Percentiles rank a stretch among this genome's conserved stretches.
Evolutionary conservation across 352 stramenopile species (phyloP).

Genomic region (Pythium angustatum): DNA sequence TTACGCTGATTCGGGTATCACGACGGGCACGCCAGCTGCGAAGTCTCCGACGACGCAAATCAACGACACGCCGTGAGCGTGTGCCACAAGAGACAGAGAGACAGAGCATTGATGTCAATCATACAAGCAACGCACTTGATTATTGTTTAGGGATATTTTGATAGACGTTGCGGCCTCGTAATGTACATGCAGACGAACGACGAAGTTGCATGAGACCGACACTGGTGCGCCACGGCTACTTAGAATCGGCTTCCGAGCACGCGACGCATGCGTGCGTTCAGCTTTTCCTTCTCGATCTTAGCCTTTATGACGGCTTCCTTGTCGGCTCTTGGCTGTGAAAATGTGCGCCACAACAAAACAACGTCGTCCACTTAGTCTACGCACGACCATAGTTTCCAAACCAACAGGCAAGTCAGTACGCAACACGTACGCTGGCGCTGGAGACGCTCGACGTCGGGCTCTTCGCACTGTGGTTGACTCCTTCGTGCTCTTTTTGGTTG

Average conservation of each 20-base stretch:
- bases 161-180: neutral
- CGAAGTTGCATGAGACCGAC: neutral
- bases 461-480: neutral
- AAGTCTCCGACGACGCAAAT: neutral
- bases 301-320: neutral
- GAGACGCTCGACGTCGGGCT: conserved; percentile 7
- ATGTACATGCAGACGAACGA: neutral
- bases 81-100: neutral
- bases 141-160: neutral
- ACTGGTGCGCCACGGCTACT: neutral
- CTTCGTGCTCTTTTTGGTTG: conserved; percentile 5
- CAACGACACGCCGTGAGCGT: neutral
- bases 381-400: neutral
- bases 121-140: too few relatives aligned
- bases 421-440: conserved; percentile 12
- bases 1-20: neutral
- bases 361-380: neutral
- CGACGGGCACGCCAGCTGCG: neutral
- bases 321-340: neutral
- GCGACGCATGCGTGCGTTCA: neutral
- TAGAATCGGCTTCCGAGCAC: conserved; percentile 12
- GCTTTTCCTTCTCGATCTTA: conserved; percentile 1
- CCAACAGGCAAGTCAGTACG: neutral
- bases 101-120: too few relatives aligned
- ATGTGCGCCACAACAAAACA: neutral